Percentiles rank a stretch among this genome's conserved stretches.
These are phyloP conservation scores for Coelastrella sp. DNA, from an alignment of 139 green algal genomes.

Conservation along the genomic window DNA sequence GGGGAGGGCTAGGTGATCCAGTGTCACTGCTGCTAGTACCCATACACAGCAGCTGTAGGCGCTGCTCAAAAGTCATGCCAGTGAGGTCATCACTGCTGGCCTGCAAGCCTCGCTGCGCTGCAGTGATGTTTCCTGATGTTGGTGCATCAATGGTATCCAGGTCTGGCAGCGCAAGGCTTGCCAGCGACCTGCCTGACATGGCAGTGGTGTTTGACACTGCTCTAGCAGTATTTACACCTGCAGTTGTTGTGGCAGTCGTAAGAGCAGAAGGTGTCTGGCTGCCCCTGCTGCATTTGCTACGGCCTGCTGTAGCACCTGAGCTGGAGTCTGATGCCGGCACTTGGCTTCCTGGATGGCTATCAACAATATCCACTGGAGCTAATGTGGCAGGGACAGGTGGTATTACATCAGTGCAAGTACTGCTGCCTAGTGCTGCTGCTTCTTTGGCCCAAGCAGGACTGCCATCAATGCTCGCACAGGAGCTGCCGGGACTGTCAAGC, in stretches of 20 bases:
- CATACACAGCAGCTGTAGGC: slow-evolving; percentile 22
- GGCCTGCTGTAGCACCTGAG: neutral
- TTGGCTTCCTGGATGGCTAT: no score
- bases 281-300: neutral
- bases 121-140: neutral
- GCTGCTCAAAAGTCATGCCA: slow-evolving; percentile 40
- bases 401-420: neutral
- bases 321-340: neutral
- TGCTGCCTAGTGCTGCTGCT: neutral
- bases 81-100: neutral
- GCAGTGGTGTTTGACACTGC: neutral
- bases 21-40: slow-evolving; percentile 1
- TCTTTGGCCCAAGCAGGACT: neutral
- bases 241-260: neutral
- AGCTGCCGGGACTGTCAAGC: slow-evolving; percentile 17
- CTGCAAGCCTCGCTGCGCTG: neutral
- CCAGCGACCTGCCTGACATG: neutral
- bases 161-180: neutral
- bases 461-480: neutral
- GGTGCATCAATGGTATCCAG: neutral
- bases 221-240: neutral
- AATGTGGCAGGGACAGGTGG: neutral
- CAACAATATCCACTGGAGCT: neutral
- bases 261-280: neutral
- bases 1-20: neutral